These are phyloP conservation scores for Yamadazyma kitorensis DNA, from an alignment of 805 yeast species.

Conservation along the genomic window DNA sequence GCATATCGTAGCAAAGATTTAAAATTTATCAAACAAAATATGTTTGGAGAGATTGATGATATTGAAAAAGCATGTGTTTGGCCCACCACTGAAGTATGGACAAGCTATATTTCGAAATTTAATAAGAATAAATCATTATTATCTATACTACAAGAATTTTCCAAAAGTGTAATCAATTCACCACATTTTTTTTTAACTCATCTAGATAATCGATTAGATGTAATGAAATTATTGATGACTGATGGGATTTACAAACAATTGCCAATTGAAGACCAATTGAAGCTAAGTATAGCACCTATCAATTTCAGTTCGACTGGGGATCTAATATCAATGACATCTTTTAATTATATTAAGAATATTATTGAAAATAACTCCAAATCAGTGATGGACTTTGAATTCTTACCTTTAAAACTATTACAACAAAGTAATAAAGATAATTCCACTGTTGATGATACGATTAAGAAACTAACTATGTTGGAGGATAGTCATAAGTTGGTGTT, in stretches of 20 bases:
- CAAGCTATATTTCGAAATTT: constrained; percentile 59
- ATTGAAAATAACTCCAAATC: constrained; percentile 52
- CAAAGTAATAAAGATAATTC: constrained; percentile 7
- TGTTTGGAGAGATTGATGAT: constrained; percentile 50
- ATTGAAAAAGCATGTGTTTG: constrained; percentile 66
- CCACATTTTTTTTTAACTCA: constrained; percentile 8
- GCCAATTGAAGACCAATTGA: constrained; percentile 55
- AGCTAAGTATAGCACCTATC: constrained; percentile 63
- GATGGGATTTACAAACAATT: constrained; percentile 21
- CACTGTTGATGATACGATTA: background rate
- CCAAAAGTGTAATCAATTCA: constrained; percentile 6
- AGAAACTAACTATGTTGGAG: constrained; percentile 42
- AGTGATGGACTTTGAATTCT: constrained; percentile 48
- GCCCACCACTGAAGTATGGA: constrained; percentile 77
- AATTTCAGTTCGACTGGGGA: constrained; percentile 29
- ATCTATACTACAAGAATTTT: constrained; percentile 6
- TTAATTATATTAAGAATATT: constrained; percentile 50
- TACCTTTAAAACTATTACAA: constrained; percentile 23
- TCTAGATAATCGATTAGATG: constrained; percentile 8
- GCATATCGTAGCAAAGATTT: constrained; percentile 48
- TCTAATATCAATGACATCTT: constrained; percentile 40
- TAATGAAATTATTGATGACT: constrained; percentile 37
- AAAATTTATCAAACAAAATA: constrained; percentile 40
- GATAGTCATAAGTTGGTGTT: constrained; percentile 63
- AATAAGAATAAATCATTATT: constrained; percentile 28